phyloP scores from a whole-genome alignment of 2,329 filamentous ascomycete species.

The Ramularia collo-cygni region DNA sequence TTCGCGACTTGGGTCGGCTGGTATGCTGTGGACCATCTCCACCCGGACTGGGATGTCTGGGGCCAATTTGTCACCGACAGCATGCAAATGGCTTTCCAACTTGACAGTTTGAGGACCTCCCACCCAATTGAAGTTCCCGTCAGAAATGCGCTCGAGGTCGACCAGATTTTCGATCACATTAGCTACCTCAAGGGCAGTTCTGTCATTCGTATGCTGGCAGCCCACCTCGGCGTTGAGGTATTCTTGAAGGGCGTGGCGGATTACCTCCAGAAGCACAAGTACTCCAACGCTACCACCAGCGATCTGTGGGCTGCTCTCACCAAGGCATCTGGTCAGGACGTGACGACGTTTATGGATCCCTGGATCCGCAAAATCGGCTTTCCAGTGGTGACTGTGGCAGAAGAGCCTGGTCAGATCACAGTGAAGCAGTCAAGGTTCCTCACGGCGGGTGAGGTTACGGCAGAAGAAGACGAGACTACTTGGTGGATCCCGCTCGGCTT shows the following conservation, averaged over 20 bases:
- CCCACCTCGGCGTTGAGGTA: constrained; percentile 76
- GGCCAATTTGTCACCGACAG: constrained; percentile 94
- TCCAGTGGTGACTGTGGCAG: constrained; percentile 78
- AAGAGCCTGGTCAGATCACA: constrained; percentile 74
- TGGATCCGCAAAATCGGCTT: constrained; percentile 97
- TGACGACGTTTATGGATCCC: constrained; percentile 79
- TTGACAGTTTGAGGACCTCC: constrained; percentile 84
- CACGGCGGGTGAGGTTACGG: constrained; percentile 80
- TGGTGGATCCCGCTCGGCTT: constrained; percentile 95
- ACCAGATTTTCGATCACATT: constrained; percentile 96
- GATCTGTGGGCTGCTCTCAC: constrained; percentile 86
- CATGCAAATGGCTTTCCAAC: constrained; percentile 81
- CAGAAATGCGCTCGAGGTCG: constrained; percentile 85
- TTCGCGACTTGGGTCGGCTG: constrained; percentile 99
- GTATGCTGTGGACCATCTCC: constrained; percentile 82
- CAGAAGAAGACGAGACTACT: constrained; percentile 81
- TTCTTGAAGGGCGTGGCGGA: constrained; percentile 86
- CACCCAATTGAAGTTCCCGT: constrained; percentile 97
- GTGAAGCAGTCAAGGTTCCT: constrained; percentile 86
- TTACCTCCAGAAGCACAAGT: constrained; percentile 83
- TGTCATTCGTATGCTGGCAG: constrained; percentile 91
- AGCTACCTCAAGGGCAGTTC: constrained; percentile 96
- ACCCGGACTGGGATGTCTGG: constrained; percentile 98
- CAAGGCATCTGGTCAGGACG: constrained; percentile 79
- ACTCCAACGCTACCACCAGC: constrained; percentile 82